Conservation (phyloP, 208 protist genomes). For the Porcisia hertigi region DNA sequence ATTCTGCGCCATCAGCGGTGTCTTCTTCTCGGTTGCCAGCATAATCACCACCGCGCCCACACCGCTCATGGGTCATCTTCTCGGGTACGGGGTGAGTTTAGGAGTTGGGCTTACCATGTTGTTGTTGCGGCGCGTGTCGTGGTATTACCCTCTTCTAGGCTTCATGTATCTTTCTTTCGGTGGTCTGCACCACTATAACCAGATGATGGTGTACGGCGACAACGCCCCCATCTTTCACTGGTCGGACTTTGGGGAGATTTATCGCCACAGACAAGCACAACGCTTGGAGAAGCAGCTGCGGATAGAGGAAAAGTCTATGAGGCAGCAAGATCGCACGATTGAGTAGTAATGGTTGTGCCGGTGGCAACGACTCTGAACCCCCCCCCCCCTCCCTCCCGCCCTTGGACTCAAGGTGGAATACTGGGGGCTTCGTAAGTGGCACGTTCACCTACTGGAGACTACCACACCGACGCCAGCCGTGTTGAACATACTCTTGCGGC, state of each 20-base stretch:
- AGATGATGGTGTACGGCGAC: conserved; percentile 87
- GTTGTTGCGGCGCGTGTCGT: conserved; percentile 70
- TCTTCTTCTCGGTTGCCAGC: conserved; percentile 78
- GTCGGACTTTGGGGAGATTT: conserved; percentile 68
- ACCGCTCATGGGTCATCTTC: conserved; percentile 66
- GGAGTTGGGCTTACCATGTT: conserved; percentile 68
- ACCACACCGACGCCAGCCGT: background rate
- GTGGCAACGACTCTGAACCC: background rate
- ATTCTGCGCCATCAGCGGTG: conserved; percentile 72
- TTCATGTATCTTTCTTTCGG: conserved; percentile 81
- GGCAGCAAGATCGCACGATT: conserved; percentile 10
- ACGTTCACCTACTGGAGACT: background rate
- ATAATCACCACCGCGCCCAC: conserved; percentile 55
- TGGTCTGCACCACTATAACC: conserved; percentile 84
- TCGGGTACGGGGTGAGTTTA: conserved; percentile 72
- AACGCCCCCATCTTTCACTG: conserved; percentile 85
- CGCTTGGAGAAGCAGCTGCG: conserved; percentile 14
- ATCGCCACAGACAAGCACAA: conserved; percentile 20
- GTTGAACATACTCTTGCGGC: no score
- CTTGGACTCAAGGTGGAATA: background rate
- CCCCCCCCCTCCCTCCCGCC: no score
- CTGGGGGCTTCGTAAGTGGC: background rate
- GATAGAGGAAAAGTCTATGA: conserved; percentile 6
- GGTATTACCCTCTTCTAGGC: conserved; percentile 86
- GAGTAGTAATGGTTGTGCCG: background rate